Conservation (phyloP, 2,329 filamentous ascomycete genomes). For the Metarhizium anisopliae region DNA sequence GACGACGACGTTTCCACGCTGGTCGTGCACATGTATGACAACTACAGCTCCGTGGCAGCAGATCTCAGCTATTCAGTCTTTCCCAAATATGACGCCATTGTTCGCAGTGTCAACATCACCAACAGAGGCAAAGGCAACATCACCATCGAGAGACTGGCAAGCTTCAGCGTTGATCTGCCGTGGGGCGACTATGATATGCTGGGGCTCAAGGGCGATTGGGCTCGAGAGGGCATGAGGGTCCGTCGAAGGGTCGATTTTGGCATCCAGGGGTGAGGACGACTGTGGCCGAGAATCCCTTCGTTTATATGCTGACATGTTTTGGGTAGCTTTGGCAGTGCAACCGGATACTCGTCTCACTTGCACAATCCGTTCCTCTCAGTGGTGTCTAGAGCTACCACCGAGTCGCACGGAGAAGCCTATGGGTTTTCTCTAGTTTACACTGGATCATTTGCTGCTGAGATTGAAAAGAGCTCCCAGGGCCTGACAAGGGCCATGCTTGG, state of each 20-base stretch:
- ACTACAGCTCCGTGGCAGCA: slow-evolving; percentile 46
- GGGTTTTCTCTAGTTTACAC: slow-evolving; percentile 58
- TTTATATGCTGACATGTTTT: not conserved
- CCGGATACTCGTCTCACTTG: slow-evolving; percentile 53
- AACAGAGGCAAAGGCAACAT: slow-evolving; percentile 47
- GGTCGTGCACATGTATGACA: slow-evolving; percentile 48
- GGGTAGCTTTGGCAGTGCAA: slow-evolving; percentile 48
- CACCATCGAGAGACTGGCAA: slow-evolving; percentile 47
- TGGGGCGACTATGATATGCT: slow-evolving; percentile 54
- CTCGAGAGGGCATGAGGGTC: slow-evolving; percentile 45
- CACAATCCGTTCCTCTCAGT: slow-evolving; percentile 58
- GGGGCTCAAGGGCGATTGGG: slow-evolving; percentile 54
- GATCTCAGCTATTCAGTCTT: slow-evolving; percentile 57
- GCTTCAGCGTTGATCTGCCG: slow-evolving; percentile 52
- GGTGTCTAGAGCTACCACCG: slow-evolving; percentile 46
- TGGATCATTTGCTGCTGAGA: slow-evolving; percentile 51
- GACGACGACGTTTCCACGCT: slow-evolving; percentile 50
- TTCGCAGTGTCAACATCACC: slow-evolving; percentile 50
- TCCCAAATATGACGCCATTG: slow-evolving; percentile 50
- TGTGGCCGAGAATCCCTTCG: not conserved
- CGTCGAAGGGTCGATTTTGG: slow-evolving; percentile 49
- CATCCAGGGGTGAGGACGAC: slow-evolving; percentile 36
- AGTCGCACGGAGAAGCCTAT: slow-evolving; percentile 52
- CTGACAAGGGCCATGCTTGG: slow-evolving; percentile 51
- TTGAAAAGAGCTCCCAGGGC: slow-evolving; percentile 54